Evolutionary conservation across 768 basidiomycete species (phyloP), one percentile per base, ranked within the genome.

Genomic region (Lactarius evosmus): DNA sequence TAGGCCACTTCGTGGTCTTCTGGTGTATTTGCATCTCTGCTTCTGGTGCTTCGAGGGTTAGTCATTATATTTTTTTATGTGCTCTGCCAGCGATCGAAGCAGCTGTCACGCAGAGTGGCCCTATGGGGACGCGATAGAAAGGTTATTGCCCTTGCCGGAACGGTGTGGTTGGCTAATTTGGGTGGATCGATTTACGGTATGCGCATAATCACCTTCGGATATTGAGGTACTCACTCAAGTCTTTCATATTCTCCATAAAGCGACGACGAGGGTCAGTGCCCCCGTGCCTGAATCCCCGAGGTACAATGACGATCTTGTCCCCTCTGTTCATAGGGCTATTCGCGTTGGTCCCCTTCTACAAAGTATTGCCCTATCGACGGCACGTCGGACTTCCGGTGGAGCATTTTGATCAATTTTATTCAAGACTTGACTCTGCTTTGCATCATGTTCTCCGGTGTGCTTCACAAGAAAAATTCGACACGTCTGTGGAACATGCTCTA

Each of bases 21-120:
- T 27, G 53, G 34, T 16, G 51, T 53, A 12, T 29, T 64, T 50
- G 50, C 65, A 6, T 66, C 65, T 12, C 41, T 63, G 19, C 61
- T 64, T 33, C 61, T 66, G 14, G 65, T 58, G 32, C 65, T 66
- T 34, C 65, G 65, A 3, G 62, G 62, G 65, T 66, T 12, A n/a
- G 61, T 58, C 19, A 32, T 14, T 7, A 4, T 5, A 33, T 5
- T 14, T 9, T 9, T 7, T 38, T 25, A 27, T 36, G 32, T n/a
- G 9, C 9, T 19, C n/a, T 12, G 12, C 16, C 30, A 30, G 16
- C 50, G n/a, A 65, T 32, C 14, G 8, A 29, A 25, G 6, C 32
- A 22, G 17, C 27, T n/a, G 2, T 12, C 14, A 34, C 14, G 2
- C 22, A 66, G 65, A 32, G 33, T 66, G 51, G 65, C 65, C 7